Evolutionary conservation across 371 early-diverging fungal genomes (phyloP).

Genomic region (Batkoa obscura): DNA sequence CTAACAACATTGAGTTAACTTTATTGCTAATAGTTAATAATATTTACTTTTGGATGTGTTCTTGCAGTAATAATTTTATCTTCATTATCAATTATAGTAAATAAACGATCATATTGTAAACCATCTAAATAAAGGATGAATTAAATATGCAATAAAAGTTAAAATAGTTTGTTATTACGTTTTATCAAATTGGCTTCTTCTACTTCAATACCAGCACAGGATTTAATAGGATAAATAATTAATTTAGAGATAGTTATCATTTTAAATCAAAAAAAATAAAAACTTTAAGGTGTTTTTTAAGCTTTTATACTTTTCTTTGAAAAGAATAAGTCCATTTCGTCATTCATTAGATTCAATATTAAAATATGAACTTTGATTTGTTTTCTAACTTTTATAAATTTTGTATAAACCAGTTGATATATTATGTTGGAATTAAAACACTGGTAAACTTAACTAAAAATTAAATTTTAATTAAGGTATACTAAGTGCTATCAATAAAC

Average conservation of each 20-base stretch:
- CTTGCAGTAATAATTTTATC: conserved; percentile 8
- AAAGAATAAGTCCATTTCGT: too few species aligned
- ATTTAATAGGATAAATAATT: conserved; percentile 10
- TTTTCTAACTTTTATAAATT: too few species aligned
- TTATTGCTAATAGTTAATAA: conserved; percentile 2
- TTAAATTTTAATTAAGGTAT: too few species aligned
- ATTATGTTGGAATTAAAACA: too few species aligned
- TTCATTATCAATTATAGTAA: conserved; percentile 8
- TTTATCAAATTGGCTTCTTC: neutral
- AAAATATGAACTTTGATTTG: too few species aligned
- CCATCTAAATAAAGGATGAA: conserved; percentile 8
- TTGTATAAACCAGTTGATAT: too few species aligned
- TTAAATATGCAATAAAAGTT: conserved; percentile 2
- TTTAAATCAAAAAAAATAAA: too few species aligned
- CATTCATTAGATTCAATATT: too few species aligned
- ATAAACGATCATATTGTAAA: conserved; percentile 11
- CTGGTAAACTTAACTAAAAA: too few species aligned
- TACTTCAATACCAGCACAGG: conserved; percentile 9
- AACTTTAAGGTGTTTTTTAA: too few species aligned
- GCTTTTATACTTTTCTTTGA: too few species aligned
- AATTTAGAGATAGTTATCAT: neutral
- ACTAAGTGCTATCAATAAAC: too few species aligned
- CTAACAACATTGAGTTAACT: neutral
- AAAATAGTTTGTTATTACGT: neutral
- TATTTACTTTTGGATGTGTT: conserved; percentile 9